These are phyloP conservation scores for Cryptococcus floricola DNA, from an alignment of 1,284 basidiomycete genomes.

Conservation along the genomic window DNA sequence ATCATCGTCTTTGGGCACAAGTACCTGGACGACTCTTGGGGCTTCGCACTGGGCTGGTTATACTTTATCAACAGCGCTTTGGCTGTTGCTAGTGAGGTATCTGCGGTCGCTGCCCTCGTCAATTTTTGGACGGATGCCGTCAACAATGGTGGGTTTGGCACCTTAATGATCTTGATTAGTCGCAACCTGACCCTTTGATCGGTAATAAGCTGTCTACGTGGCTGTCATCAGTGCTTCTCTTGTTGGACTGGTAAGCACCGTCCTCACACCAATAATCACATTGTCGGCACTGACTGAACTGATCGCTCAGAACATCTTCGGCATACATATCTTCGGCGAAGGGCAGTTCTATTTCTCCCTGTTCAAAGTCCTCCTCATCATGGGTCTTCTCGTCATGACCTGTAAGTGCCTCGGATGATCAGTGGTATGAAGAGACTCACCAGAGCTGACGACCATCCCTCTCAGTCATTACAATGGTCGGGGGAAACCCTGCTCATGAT, in stretches of 20 bases:
- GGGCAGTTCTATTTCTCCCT: constrained; percentile 17
- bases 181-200: too few species aligned
- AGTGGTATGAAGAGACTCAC: constrained; percentile 50
- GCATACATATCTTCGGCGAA: constrained; percentile 13
- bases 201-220: not conserved
- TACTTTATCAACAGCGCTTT: too few species aligned
- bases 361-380: constrained; percentile 15
- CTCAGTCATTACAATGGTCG: constrained; percentile 62
- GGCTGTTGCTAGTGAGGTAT: too few species aligned
- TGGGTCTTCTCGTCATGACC: not conserved
- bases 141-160: too few species aligned
- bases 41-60: too few species aligned
- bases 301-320: constrained; percentile 8
- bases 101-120: too few species aligned
- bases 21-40: too few species aligned
- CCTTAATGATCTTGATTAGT: too few species aligned
- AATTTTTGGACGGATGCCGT: too few species aligned
- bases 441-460: not conserved
- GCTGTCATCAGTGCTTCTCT: not conserved
- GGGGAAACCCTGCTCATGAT: constrained; percentile 58
- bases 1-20: too few species aligned
- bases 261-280: too few species aligned
- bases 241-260: not conserved
- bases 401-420: constrained; percentile 50
- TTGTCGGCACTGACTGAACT: not conserved